Percentiles rank a stretch among this genome's conserved stretches.
phyloP scores from a whole-genome alignment of 371 early-diverging fungal genomes.

The Actinomucor elegans region DNA sequence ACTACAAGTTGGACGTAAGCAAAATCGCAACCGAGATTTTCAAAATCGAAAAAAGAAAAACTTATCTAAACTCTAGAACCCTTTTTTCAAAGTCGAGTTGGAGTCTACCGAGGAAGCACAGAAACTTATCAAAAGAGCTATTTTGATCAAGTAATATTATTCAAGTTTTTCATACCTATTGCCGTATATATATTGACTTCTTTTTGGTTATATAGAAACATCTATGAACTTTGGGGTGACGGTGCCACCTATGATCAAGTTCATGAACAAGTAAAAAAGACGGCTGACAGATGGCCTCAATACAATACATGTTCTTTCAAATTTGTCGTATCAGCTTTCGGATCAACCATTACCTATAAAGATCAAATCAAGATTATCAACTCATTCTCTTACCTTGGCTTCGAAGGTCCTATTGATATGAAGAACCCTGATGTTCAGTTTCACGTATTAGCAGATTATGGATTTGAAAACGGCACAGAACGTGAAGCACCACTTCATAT shows the following conservation, averaged over 20 bases:
- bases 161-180: not conserved
- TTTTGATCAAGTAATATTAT: conserved; percentile 71
- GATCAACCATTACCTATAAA: conserved; percentile 62
- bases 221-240: conserved; percentile 79
- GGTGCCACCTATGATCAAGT: conserved; percentile 65
- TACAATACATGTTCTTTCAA: conserved; percentile 76
- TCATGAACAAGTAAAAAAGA: conserved; percentile 56
- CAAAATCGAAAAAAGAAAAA: no score
- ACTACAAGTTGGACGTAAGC: conserved; percentile 57
- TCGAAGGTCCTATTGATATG: conserved; percentile 64
- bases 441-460: conserved; percentile 78
- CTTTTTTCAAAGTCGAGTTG: conserved; percentile 79
- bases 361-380: conserved; percentile 83
- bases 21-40: not conserved
- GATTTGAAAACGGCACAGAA: conserved; percentile 40
- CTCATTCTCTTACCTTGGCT: conserved; percentile 30
- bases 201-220: no score
- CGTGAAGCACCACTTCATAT: conserved; percentile 43
- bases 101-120: conserved; percentile 69
- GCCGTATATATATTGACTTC: no score
- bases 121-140: conserved; percentile 79
- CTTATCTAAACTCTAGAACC: conserved; percentile 50
- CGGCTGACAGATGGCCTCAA: conserved; percentile 58
- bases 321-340: conserved; percentile 80
- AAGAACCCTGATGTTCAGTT: conserved; percentile 83